These are phyloP conservation scores for Mycena vulgaris DNA, from an alignment of 768 basidiomycete genomes.

Conservation along the genomic window DNA sequence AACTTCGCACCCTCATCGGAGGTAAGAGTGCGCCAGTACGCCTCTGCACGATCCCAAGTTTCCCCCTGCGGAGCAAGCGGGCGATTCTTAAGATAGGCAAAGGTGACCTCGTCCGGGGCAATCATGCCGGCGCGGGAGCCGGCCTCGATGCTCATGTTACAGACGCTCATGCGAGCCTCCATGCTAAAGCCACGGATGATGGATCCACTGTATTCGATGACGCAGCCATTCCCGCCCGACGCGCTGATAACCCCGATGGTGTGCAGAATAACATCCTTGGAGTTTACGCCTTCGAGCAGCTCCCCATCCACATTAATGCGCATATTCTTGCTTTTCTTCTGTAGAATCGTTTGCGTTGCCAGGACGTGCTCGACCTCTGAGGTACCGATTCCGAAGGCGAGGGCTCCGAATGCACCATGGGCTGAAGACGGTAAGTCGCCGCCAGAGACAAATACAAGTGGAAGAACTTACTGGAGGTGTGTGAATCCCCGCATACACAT, in stretches of 20 bases:
- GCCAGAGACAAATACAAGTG: neutral
- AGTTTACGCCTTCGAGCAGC: constrained; percentile 84
- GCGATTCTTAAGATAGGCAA: constrained; percentile 84
- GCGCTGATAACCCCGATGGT: constrained; percentile 93
- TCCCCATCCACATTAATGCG: constrained; percentile 89
- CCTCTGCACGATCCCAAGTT: constrained; percentile 86
- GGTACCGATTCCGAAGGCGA: constrained; percentile 94
- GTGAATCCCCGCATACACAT: constrained; percentile 93
- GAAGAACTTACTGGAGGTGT: constrained; percentile 82
- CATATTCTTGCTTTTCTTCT: constrained; percentile 94
- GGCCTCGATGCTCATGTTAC: constrained; percentile 97
- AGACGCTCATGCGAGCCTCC: constrained; percentile 92
- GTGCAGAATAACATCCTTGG: constrained; percentile 92
- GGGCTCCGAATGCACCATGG: constrained; percentile 93
- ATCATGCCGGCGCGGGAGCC: constrained; percentile 95
- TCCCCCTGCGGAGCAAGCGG: constrained; percentile 88
- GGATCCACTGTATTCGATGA: constrained; percentile 93
- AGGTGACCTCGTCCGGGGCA: constrained; percentile 90
- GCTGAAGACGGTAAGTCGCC: constrained; percentile 58
- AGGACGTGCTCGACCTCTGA: constrained; percentile 96
- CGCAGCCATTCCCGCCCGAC: constrained; percentile 89
- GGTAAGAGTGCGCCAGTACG: constrained; percentile 86
- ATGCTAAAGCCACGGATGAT: constrained; percentile 88
- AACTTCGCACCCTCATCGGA: constrained; percentile 88
- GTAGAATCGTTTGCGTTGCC: constrained; percentile 92